Base-by-base conservation (phyloP, 352 stramenopile species). In the Globisporangium camurandrum region DNA sequence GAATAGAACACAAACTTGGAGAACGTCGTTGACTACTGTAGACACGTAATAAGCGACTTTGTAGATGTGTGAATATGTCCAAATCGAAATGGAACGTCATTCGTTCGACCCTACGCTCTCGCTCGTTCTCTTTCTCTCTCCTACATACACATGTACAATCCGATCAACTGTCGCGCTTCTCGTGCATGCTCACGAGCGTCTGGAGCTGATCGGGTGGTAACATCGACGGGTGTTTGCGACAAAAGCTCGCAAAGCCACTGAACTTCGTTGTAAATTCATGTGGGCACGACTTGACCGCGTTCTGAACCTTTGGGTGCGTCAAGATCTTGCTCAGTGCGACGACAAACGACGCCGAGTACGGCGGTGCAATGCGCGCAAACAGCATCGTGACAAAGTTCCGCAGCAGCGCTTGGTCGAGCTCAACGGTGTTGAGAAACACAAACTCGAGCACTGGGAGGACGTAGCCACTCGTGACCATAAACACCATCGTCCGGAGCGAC, bases 401-500 rank as follows among this genome's bases (percentile, higher is more conserved):
- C 14, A 94, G 62, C 31, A 94, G 57, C 9, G 83, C 80, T 49
- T 94, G 83, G 53, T 94, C 83, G 7, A 94, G 61, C 40, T 91
- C 78, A 12, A 84, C 46, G 3, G 76, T 90, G 65, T 91, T 90
- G 6, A 71, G 74, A 19, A 75, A 76, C 36, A 94, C 72, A 47
- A 91, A 94, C 57, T 92, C 78, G 19, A 94, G 59, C 17, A 94
- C 80, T 0, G 83, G 83, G 19, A 94, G 54, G 7, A 94, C 80
- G 36, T 94, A 94, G 34, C 83, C 83, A 53, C 72, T 86, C 5
- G 80, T 90, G 56, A 94, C 89, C 72, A 94, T 86, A 49, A 86
- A 88, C 19, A 90, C 78, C 83, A 94, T 92, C 33, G 71, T 89
- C 2, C 83, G 74, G 37, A 94, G 66, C 16, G 80, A 85, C 54